Conservation (phyloP, 176 grass and related monocot genomes). For the Coix lacrymajobi region DNA sequence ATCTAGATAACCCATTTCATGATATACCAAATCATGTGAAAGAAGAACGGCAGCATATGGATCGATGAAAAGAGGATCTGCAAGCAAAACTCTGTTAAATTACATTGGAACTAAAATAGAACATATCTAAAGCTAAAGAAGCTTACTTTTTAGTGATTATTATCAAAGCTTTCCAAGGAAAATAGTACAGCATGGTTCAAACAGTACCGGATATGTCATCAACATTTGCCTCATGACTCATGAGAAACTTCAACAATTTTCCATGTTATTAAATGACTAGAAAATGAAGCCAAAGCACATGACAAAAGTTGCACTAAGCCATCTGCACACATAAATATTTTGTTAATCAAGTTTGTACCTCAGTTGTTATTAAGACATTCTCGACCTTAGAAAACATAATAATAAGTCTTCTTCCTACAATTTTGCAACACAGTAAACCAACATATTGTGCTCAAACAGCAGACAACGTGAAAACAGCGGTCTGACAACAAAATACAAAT, state of each 20-base stretch:
- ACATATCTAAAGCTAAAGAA: neutral
- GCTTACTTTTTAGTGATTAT: neutral
- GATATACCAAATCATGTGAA: conserved; percentile 31
- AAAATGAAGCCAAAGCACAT: neutral
- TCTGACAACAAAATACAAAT: neutral
- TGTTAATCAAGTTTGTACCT: neutral
- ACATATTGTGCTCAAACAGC: neutral
- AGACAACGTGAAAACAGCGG: neutral
- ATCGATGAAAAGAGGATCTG: conserved; percentile 91
- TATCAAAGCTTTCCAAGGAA: neutral
- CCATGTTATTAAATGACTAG: neutral
- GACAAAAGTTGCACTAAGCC: neutral
- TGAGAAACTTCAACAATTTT: neutral
- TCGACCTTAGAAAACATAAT: neutral
- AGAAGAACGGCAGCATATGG: conserved; percentile 73
- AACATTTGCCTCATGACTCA: neutral
- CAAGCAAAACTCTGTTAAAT: neutral
- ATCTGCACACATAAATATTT: neutral
- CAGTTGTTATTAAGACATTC: neutral
- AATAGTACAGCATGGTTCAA: neutral
- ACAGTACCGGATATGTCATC: neutral
- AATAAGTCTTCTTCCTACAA: neutral
- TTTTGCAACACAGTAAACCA: neutral
- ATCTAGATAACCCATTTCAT: conserved; percentile 21
- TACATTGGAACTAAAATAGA: conserved; percentile 3